Conservation (phyloP, 495 filamentous ascomycete species). For the Schizothecium vesticola region DNA sequence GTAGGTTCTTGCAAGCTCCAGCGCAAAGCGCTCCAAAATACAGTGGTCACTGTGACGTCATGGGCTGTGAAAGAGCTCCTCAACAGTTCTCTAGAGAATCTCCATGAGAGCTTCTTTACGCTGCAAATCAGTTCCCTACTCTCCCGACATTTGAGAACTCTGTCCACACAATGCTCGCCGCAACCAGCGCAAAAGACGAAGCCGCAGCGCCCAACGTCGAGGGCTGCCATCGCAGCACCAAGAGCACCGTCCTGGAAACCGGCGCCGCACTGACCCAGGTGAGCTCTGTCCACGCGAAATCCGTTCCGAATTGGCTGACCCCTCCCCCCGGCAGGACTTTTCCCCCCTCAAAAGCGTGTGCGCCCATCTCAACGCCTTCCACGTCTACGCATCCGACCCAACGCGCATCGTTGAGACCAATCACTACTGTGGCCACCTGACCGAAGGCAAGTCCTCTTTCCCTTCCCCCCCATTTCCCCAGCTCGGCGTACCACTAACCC, state of each 20-base stretch:
- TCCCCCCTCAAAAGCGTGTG: slow-evolving; percentile 70
- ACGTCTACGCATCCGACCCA: slow-evolving; percentile 68
- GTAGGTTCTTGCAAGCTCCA: background rate
- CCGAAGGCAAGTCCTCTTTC: slow-evolving; percentile 35
- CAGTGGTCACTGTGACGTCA: background rate
- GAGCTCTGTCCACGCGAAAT: background rate
- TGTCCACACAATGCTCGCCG: slow-evolving; percentile 4
- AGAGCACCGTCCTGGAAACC: slow-evolving; percentile 59
- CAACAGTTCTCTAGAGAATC: background rate
- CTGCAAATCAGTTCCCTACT: background rate
- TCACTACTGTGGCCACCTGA: slow-evolving; percentile 81
- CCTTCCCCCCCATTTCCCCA: background rate
- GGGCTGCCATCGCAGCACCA: slow-evolving; percentile 49
- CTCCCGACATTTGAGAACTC: background rate
- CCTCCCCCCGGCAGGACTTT: slow-evolving; percentile 49
- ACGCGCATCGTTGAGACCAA: slow-evolving; percentile 67
- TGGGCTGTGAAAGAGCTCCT: background rate
- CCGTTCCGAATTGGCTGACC: too few relatives aligned
- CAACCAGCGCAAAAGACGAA: slow-evolving; percentile 11
- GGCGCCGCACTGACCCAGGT: slow-evolving; percentile 57
- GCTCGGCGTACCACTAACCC: background rate
- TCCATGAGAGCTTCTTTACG: background rate
- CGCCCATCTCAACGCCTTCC: slow-evolving; percentile 81
- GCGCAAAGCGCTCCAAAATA: background rate
- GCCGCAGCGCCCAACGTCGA: slow-evolving; percentile 28